Conservation (phyloP, 176 grass and related monocot genomes). For the Canna indica region DNA sequence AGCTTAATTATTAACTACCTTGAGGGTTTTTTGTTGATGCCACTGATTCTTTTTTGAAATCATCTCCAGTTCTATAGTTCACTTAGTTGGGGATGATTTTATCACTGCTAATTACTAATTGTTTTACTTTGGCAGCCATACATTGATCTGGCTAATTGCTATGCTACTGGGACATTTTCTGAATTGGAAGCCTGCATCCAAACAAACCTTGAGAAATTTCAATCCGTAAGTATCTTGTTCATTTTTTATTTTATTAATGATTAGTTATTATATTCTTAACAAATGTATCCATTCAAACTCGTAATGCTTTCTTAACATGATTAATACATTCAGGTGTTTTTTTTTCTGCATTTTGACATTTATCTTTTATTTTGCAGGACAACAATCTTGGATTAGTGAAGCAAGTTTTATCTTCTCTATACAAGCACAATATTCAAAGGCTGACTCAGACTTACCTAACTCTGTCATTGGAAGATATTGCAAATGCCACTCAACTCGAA, state of each 20-base stretch:
- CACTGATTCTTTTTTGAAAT: constrained; percentile 62
- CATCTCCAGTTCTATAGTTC: constrained; percentile 1
- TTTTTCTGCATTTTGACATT: background rate
- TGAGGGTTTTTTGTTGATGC: background rate
- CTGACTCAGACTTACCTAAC: constrained; percentile 97
- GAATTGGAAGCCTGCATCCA: constrained; percentile 60
- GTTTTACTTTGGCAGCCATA: constrained; percentile 44
- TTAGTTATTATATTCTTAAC: too few species aligned
- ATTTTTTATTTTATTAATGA: too few species aligned
- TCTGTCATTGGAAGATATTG: constrained; percentile 87
- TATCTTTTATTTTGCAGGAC: constrained; percentile 41
- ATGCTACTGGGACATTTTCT: constrained; percentile 48
- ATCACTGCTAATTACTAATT: background rate
- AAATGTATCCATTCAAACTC: too few species aligned
- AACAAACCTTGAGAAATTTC: constrained; percentile 50
- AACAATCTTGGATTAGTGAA: constrained; percentile 87
- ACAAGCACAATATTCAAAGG: constrained; percentile 93
- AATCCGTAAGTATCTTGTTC: constrained; percentile 55
- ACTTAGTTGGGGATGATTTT: background rate
- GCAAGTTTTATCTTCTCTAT: constrained; percentile 93
- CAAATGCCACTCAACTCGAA: constrained; percentile 72
- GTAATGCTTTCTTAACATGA: too few species aligned
- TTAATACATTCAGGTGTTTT: background rate
- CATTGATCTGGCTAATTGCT: constrained; percentile 50
- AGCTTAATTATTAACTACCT: background rate